Evolutionary conservation across 208 protist species (phyloP), one percentile per base, ranked within the genome.

Genomic region (Leishmania gerbilli): DNA sequence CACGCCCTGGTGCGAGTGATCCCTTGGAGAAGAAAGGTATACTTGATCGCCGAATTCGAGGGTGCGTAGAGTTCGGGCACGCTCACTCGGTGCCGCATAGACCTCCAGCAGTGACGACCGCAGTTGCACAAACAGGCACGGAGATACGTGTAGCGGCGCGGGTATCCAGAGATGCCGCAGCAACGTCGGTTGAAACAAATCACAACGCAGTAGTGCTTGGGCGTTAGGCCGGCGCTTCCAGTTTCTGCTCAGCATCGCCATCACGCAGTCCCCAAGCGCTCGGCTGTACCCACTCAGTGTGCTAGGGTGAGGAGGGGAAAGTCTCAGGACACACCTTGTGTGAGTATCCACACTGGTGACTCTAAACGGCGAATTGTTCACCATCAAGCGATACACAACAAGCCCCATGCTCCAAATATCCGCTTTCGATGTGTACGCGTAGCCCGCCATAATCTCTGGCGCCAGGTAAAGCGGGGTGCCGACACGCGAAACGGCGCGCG

Each of bases 361-460:
- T 19, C 42, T 27, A 65, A 94, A 95, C 4, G 93, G 93, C 8
- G 88, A 34, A 11, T 56, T 72, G 64, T 93, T 90, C 3, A 91
- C 91, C 85, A 96, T 92, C 40, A 96, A 40, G 8, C 82, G 64
- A 87, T 94, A 95, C 49, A 92, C 82, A 3, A 86, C 87, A 4
- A 96, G 90, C 15, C 93, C 93, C 51, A 96, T 80, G 67, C 91
- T 92, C 93, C 93, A 96, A 15, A 96, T 74, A 77, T 96, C 93
- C 17, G 93, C 86, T 65, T 94, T 92, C 27, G 87, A 85, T 15
- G 91, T 92, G 78, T 95, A 96, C 21, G 81, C 42, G 71, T 88
- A 85, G 62, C 91, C 91, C 67, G 58, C 76, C 1, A 92, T 31
- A 42, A 92, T 71, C 75, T 96, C 93, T 17, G 93, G 93, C 24